Evolutionary conservation across 345 rosid genomes (phyloP), one percentile per base, ranked within the genome.

Genomic region (Citropsis articulata): DNA sequence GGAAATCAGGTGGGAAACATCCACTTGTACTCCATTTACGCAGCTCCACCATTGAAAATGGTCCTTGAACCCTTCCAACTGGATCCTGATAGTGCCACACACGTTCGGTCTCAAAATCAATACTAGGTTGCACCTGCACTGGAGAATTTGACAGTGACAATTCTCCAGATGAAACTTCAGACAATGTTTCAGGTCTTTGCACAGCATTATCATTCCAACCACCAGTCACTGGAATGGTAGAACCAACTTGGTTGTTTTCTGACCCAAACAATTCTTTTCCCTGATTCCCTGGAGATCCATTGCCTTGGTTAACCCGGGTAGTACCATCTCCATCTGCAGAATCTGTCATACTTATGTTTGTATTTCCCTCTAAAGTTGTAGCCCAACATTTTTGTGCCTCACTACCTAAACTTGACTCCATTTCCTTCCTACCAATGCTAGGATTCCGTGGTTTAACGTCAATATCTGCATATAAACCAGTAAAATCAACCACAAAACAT

Each of bases 61-160:
- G 98, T 63, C 99, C 99, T 78, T 92, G 99, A 82, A 82, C 78
- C 83, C 85, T 92, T 78, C 92, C 93, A 71, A 69, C 75, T 67
- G 98, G 98, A 75, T 96, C 99, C 85, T 86, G 89, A 82, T 96
- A 96, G 83, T 79, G 90, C 99, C 99, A 96, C 74, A 89, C 71
- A 69, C 85, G 91, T 61, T 84, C 83, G 2, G 76, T 81, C 86
- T 91, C 98, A 6, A 70, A 68, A 71, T 87, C 85, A 73, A 66
- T 69, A 73, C 82, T 76, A 55, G 88, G 79, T 68, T 81, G 88
- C 80, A 86, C 88, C 72, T 73, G 79, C 67, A 79, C 84, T 21
- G 79, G 79, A 82, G 88, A 69, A 76, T 80, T 85, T 68, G 82
- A 79, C 12, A 86, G 24, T 19, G 83, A 74, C 31, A 81, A 66